Evolutionary conservation across 768 basidiomycete genomes (phyloP).

Genomic region (Dacryopinax primogenitus): DNA sequence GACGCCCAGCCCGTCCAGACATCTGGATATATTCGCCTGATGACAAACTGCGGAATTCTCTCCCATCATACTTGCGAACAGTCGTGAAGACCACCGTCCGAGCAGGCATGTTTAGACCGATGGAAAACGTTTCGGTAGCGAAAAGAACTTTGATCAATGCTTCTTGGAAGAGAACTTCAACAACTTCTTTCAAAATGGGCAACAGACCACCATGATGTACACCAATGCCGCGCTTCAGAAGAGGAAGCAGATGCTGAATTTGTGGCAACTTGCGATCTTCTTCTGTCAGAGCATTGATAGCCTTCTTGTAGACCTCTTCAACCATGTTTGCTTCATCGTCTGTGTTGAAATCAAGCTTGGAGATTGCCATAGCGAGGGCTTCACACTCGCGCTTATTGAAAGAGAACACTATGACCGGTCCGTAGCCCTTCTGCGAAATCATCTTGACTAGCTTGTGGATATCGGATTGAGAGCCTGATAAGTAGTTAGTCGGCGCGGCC

Average conservation of each 20-base stretch:
- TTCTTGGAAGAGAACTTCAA: slow-evolving; percentile 97
- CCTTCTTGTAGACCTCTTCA: slow-evolving; percentile 81
- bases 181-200: slow-evolving; percentile 95
- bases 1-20: slow-evolving; percentile 94
- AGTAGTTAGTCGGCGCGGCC: slow-evolving; percentile 3
- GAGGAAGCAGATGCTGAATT: slow-evolving; percentile 80
- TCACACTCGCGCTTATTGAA: slow-evolving; percentile 99
- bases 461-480: slow-evolving; percentile 41
- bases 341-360: slow-evolving; percentile 92
- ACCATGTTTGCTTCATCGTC: slow-evolving; percentile 85
- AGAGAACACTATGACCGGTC: slow-evolving; percentile 96
- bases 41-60: slow-evolving; percentile 83
- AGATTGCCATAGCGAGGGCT: slow-evolving; percentile 73
- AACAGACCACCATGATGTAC: slow-evolving; percentile 97
- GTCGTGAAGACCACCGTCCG: slow-evolving; percentile 98
- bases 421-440: slow-evolving; percentile 96
- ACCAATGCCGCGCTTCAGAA: slow-evolving; percentile 88
- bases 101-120: slow-evolving; percentile 97
- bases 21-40: slow-evolving; percentile 98
- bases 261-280: slow-evolving; percentile 86
- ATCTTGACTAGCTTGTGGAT: slow-evolving; percentile 96
- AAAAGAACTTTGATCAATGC: slow-evolving; percentile 96
- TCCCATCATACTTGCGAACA: slow-evolving; percentile 91
- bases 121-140: slow-evolving; percentile 97
- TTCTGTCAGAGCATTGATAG: slow-evolving; percentile 73